A percentile compares a stretch with the other conserved stretches of the same genome.
Evolutionary conservation across 2,329 filamentous ascomycete species (phyloP).

Genomic region (Colletotrichum gloeosporioides): DNA sequence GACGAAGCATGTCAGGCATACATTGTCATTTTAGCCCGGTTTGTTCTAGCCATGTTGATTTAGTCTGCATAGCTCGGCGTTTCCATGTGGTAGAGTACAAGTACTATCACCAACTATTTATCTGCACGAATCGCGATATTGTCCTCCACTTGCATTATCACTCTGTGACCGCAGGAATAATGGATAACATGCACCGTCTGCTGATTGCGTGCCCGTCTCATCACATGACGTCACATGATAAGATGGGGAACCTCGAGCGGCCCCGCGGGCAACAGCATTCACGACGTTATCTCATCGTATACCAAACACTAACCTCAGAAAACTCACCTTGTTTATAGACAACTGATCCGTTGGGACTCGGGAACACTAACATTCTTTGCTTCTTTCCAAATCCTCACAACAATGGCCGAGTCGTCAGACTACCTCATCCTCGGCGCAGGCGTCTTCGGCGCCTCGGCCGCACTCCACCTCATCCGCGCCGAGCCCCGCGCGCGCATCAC

Average conservation of each 20-base stretch:
- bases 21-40: background rate
- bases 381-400: background rate
- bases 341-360: background rate
- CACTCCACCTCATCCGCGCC: constrained; percentile 47
- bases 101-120: background rate
- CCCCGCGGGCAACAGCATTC: background rate
- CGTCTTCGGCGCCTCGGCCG: constrained; percentile 55
- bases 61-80: background rate
- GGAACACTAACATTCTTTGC: no score
- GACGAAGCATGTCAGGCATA: background rate
- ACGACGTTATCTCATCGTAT: background rate
- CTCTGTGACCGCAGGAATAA: background rate
- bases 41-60: background rate
- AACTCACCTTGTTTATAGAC: background rate
- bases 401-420: background rate
- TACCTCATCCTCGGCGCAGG: constrained; percentile 54
- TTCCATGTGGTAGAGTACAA: background rate
- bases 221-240: constrained; percentile 14
- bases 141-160: background rate
- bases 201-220: background rate
- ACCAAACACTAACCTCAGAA: fast-evolving
- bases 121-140: background rate
- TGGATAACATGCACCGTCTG: background rate
- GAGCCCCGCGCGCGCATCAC: constrained; percentile 24
- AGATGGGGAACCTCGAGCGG: background rate